Base-by-base conservation (phyloP, 306 rosid species). In the Lagenaria siceraria region DNA sequence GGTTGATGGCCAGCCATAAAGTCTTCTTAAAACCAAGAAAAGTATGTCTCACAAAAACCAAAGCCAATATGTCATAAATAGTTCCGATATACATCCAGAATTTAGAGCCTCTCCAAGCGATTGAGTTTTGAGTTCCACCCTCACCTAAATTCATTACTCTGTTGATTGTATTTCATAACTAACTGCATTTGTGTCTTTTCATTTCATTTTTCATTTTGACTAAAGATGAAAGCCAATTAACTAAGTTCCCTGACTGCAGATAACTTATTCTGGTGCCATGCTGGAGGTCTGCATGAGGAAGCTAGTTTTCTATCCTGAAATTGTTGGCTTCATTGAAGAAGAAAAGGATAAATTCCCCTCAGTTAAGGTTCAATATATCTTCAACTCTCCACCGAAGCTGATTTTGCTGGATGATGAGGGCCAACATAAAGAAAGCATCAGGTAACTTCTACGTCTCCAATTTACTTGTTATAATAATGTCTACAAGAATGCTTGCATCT, bases 281-380 rank as follows among this genome's bases (percentile, higher is more conserved):
- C 74, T 95, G 76, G 97, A 95, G 84, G 99, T 92, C 77, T 95
- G 99, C 91, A 88, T 92, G 99, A 85, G 97, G 85, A 92, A 95
- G 78, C 90, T 95, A 77, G 97, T 90, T 49, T 95, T 95, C 90
- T 92, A 95, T 84, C 99, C 97, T 18, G 97, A 95, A 80, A 80
- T 95, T 81, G 97, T 90, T 75, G 85, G 96, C 82, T 95, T 95
- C 85, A 89, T 92, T 61, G 99, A 95, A 86, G 97, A 95, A 56
- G 93, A 89, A 36, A 95, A 92, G 72, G 93, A 95, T 76, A 80
- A 70, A 61, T 92, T 92, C 58, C 89, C 97, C 70, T 85, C 88
- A 0, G 93, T 92, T 56, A 90, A 90, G 85, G 89, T 95, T 80
- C 93, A 90, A 29, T 92, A 92, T 80, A 77, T 79, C 72, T 92